Evolutionary conservation across 495 filamentous ascomycete species (phyloP).

Genomic region (Lichenothelia convexa): DNA sequence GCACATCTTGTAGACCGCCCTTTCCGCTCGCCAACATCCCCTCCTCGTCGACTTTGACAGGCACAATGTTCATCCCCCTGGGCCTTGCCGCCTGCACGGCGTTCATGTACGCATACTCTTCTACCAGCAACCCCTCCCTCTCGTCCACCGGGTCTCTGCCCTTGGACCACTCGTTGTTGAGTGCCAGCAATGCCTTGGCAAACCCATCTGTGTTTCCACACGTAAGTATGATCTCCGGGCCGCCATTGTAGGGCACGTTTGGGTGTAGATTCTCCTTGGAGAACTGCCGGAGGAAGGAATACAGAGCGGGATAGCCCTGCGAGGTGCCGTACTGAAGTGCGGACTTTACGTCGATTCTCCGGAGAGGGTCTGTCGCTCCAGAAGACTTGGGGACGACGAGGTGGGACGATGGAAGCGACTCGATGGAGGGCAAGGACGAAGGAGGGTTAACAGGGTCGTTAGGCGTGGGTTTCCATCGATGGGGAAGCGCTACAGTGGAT

Average conservation of each 20-base stretch:
- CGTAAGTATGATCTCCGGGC: constrained; percentile 59
- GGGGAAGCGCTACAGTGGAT: constrained; percentile 52
- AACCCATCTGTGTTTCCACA: constrained; percentile 76
- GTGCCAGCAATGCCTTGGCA: constrained; percentile 50
- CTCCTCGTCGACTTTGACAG: constrained; percentile 55
- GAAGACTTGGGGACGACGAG: constrained; percentile 53
- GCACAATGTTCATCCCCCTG: constrained; percentile 48
- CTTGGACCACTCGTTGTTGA: constrained; percentile 55
- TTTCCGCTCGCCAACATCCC: constrained; percentile 52
- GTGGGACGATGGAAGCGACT: constrained; percentile 24
- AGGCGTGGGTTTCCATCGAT: constrained; percentile 51
- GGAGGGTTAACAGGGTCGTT: constrained; percentile 33
- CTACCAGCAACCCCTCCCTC: constrained; percentile 52
- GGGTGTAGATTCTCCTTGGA: constrained; percentile 59
- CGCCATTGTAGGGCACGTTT: constrained; percentile 56
- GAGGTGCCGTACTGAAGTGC: constrained; percentile 75
- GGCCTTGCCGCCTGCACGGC: constrained; percentile 48
- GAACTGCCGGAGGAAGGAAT: constrained; percentile 60
- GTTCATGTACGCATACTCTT: constrained; percentile 63
- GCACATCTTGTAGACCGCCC: constrained; percentile 57
- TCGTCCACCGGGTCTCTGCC: constrained; percentile 45
- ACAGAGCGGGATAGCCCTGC: constrained; percentile 57
- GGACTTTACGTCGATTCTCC: constrained; percentile 60
- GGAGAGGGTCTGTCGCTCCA: constrained; percentile 29
- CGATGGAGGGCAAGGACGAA: constrained; percentile 14